A percentile compares a stretch with the other conserved stretches of the same genome.
Conservation (phyloP, 2,329 filamentous ascomycete genomes). For the Chalaropsis thielavioides region DNA sequence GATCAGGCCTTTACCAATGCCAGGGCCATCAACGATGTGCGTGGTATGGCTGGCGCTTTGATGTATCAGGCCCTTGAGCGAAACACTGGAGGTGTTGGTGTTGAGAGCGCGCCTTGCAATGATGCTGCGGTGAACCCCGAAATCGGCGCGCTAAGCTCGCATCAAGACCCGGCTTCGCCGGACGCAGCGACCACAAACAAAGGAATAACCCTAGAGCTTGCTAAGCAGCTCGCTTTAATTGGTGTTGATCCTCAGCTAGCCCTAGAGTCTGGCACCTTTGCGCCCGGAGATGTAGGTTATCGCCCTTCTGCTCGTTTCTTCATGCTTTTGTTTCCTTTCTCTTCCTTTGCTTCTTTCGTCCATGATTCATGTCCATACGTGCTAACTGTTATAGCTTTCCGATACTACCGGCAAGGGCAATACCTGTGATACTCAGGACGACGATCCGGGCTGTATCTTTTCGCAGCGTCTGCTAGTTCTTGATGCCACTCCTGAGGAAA, state of each 20-base stretch:
- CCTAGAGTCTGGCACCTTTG: constrained; percentile 48
- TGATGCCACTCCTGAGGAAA: constrained; percentile 38
- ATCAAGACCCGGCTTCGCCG: constrained; percentile 51
- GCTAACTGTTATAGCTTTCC: constrained; percentile 11
- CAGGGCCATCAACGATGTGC: constrained; percentile 36
- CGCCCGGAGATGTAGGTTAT: constrained; percentile 39
- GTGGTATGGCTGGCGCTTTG: constrained; percentile 39
- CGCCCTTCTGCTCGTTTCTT: too few species aligned
- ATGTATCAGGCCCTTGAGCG: constrained; percentile 41
- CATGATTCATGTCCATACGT: background rate
- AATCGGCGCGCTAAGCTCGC: constrained; percentile 47
- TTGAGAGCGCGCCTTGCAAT: constrained; percentile 40
- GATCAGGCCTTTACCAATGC: constrained; percentile 48
- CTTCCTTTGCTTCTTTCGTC: background rate
- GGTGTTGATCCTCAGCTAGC: constrained; percentile 49
- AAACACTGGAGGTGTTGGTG: constrained; percentile 33
- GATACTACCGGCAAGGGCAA: constrained; percentile 22
- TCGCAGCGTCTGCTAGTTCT: constrained; percentile 37
- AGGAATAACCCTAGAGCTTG: constrained; percentile 43
- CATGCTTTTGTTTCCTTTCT: background rate
- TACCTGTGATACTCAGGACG: constrained; percentile 35
- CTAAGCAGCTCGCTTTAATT: constrained; percentile 43
- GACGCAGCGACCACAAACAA: constrained; percentile 45
- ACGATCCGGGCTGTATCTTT: constrained; percentile 41
- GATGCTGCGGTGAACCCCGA: constrained; percentile 47